Evolutionary conservation across 306 rosid species (phyloP), one percentile per base, ranked within the genome.

Genomic region (Dalbergia oliveri): DNA sequence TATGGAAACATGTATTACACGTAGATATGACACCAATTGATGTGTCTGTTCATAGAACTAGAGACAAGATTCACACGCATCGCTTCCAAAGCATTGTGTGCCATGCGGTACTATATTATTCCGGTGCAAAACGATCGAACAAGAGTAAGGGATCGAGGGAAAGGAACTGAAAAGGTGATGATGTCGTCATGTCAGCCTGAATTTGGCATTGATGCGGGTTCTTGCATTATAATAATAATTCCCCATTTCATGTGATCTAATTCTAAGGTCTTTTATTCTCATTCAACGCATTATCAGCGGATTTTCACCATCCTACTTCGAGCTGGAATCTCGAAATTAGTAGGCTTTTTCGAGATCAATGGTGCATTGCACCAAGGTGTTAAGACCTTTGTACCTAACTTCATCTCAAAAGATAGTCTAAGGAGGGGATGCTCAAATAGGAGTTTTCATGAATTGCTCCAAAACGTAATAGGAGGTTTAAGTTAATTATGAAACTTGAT

Each of bases 141-240:
- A 63, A 31, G 71, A 62, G 19, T 26, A 62, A 18, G 45, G 59
- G 72, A 49, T 33, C 21, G 23, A 47, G 62, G 39, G 63, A 65
- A 50, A 31, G 64, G 56, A 49, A 49, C 54, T 12, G 50, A 19
- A 37, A 37, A 37, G 41, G 5, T 37, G 5, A 37, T 51, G 18
- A 77, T 77, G 66, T 19, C 41, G n/a, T 76, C 51, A 76, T 18
- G 70, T 62, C 59, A 16, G 18, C 66, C n/a, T 39, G 34, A 34
- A 66, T 35, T 53, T 39, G 73, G 73, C 44, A 77, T 63, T 51
- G 73, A 77, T 77, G 72, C 56, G 8, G 60, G 56, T 77, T 66
- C 73, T 64, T 76, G 72, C n/a, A 63, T 49, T 47, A 19, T 14
- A 11, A 21, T 56, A 49, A 39, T 56, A 77, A 77, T 11, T 65